Percentiles rank a stretch among this genome's conserved stretches.
Evolutionary conservation across 2,329 filamentous ascomycete genomes (phyloP).

Genomic region (Hypoxylon sp.): DNA sequence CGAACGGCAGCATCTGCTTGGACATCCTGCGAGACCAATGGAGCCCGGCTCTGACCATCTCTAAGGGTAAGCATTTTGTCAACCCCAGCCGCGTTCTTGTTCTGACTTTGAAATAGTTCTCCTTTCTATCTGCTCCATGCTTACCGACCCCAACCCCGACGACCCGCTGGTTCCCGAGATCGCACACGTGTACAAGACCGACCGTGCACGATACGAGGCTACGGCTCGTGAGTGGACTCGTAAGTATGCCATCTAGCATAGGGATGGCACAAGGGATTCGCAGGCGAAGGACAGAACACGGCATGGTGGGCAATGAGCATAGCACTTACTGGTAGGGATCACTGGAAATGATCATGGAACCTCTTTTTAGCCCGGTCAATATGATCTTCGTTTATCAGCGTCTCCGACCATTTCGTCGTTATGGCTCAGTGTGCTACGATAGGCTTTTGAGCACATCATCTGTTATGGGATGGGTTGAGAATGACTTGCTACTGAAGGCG

Average conservation of each 20-base stretch:
- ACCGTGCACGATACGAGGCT: constrained; percentile 93
- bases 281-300: constrained; percentile 12
- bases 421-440: constrained; percentile 34
- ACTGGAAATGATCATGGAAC: constrained; percentile 29
- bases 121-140: constrained; percentile 99
- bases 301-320: constrained; percentile 23
- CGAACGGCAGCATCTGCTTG: constrained; percentile 98
- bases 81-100: neutral
- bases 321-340: constrained; percentile 35
- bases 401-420: constrained; percentile 41
- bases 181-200: constrained; percentile 99
- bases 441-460: constrained; percentile 33
- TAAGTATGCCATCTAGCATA: constrained; percentile 89
- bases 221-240: constrained; percentile 98
- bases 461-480: constrained; percentile 28
- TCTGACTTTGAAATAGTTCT: constrained; percentile 68
- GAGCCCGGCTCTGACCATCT: constrained; percentile 98
- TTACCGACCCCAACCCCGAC: constrained; percentile 99
- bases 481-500: constrained; percentile 36
- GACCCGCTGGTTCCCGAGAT: constrained; percentile 99
- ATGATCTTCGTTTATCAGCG: constrained; percentile 41
- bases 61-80: constrained; percentile 75
- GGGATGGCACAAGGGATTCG: constrained; percentile 6
- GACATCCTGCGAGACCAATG: constrained; percentile 99
- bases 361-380: constrained; percentile 40